Conservation (phyloP, 2,329 filamentous ascomycete species). For the Talaromyces pinophilus region DNA sequence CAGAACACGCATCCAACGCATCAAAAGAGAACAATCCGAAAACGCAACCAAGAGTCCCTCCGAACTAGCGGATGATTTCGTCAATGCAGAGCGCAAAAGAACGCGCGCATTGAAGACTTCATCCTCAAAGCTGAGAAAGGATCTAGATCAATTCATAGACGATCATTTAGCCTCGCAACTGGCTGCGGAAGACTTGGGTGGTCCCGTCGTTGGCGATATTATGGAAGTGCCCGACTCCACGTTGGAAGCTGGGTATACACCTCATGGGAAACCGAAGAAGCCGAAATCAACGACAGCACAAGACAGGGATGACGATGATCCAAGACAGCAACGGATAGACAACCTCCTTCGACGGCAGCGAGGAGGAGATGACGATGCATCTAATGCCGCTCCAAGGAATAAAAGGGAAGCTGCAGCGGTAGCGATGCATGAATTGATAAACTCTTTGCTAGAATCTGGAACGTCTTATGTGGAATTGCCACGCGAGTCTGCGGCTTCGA, state of each 20-base stretch:
- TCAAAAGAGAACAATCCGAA: constrained; percentile 60
- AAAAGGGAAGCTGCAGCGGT: constrained; percentile 52
- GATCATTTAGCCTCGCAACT: constrained; percentile 71
- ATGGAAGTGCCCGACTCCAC: constrained; percentile 62
- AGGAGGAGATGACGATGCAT: constrained; percentile 29
- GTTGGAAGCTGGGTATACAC: constrained; percentile 56
- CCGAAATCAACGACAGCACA: constrained; percentile 30
- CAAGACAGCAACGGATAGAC: constrained; percentile 54
- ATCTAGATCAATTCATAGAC: constrained; percentile 71
- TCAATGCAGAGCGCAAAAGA: constrained; percentile 61
- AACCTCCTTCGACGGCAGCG: constrained; percentile 47
- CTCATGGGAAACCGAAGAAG: constrained; percentile 51
- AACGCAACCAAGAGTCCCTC: constrained; percentile 61
- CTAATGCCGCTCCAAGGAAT: constrained; percentile 33
- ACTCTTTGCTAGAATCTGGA: constrained; percentile 49
- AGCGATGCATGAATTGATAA: constrained; percentile 51
- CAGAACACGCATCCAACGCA: constrained; percentile 58
- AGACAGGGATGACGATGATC: constrained; percentile 35
- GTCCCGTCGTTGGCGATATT: constrained; percentile 76
- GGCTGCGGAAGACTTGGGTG: constrained; percentile 79
- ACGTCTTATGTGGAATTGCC: constrained; percentile 52
- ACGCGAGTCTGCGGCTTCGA: constrained; percentile 54
- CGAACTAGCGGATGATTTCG: constrained; percentile 63
- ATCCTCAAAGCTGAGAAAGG: constrained; percentile 61
- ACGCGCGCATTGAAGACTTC: constrained; percentile 63